phyloP scores from a whole-genome alignment of 2,329 filamentous ascomycete species.

The Alternaria sp. region DNA sequence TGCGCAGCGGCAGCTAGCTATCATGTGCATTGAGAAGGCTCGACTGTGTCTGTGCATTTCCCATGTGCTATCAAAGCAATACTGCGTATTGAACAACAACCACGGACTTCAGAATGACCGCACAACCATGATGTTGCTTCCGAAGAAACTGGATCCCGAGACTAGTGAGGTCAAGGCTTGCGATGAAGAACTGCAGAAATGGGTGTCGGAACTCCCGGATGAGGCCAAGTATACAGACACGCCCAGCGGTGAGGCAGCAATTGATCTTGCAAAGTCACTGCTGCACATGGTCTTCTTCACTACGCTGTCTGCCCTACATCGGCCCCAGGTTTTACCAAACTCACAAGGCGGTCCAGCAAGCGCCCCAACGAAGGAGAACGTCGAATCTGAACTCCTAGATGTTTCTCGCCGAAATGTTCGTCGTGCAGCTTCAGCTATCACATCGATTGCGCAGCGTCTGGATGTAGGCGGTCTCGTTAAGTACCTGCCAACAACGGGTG shows the following conservation, averaged over 20 bases:
- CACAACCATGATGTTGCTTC: constrained; percentile 86
- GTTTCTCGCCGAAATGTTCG: constrained; percentile 83
- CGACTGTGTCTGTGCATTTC: constrained; percentile 90
- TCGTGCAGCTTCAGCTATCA: constrained; percentile 84
- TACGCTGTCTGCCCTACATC: constrained; percentile 87
- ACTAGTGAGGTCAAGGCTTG: constrained; percentile 80
- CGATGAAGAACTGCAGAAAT: constrained; percentile 79
- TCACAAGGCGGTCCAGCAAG: constrained; percentile 62
- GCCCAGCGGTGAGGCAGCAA: constrained; percentile 63
- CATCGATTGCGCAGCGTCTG: constrained; percentile 80
- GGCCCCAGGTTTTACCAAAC: constrained; percentile 86
- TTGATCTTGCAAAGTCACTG: constrained; percentile 79
- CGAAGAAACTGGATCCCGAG: constrained; percentile 86
- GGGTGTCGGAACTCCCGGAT: constrained; percentile 75
- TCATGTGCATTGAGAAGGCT: constrained; percentile 91
- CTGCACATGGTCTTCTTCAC: constrained; percentile 95
- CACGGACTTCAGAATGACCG: constrained; percentile 74
- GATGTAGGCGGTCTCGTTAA: constrained; percentile 76
- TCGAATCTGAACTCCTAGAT: constrained; percentile 74
- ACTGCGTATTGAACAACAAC: constrained; percentile 87
- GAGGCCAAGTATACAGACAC: constrained; percentile 74
- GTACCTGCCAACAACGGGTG: constrained; percentile 86
- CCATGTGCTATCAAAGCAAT: constrained; percentile 87
- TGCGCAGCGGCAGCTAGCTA: constrained; percentile 80
- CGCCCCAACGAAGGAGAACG: constrained; percentile 50